Conservation (phyloP, 768 basidiomycete species). For the Kwoniella heveanensis region DNA sequence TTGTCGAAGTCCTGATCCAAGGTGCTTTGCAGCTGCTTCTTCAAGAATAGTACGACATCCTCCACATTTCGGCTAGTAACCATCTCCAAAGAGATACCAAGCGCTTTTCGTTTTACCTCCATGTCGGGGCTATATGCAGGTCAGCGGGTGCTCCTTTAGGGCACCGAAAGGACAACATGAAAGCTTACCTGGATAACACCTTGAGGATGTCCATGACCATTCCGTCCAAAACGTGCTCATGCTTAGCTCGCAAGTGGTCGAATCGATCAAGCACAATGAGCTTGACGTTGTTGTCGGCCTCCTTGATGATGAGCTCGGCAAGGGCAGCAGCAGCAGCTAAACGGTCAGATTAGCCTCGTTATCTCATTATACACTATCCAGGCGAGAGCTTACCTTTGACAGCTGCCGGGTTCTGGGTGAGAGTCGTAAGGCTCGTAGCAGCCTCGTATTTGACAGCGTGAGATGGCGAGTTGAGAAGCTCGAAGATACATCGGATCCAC, state of each 20-base stretch:
- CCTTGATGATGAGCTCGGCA: conserved; percentile 85
- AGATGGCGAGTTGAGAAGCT: conserved; percentile 82
- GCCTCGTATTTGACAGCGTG: conserved; percentile 98
- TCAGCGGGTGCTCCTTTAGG: not conserved
- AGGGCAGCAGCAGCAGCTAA: conserved; percentile 84
- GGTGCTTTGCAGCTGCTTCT: conserved; percentile 94
- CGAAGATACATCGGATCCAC: conserved; percentile 91
- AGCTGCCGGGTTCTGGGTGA: conserved; percentile 93
- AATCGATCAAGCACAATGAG: conserved; percentile 93
- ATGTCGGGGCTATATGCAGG: conserved; percentile 72
- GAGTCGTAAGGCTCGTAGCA: conserved; percentile 86
- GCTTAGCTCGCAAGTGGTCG: conserved; percentile 75
- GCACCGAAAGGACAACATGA: not conserved
- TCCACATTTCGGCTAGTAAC: conserved; percentile 92
- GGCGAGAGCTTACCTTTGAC: conserved; percentile 72
- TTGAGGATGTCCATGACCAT: conserved; percentile 96
- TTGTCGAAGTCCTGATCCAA: conserved; percentile 92
- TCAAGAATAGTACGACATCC: conserved; percentile 92
- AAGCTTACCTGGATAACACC: conserved; percentile 73
- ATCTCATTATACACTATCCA: not conserved
- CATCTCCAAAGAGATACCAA: conserved; percentile 86
- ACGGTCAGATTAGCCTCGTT: not conserved
- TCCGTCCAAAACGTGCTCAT: conserved; percentile 80
- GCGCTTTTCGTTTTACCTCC: conserved; percentile 92
- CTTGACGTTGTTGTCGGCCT: conserved; percentile 99